phyloP scores from a whole-genome alignment of 805 yeast genomes.

The Candida palmyrensis region DNA sequence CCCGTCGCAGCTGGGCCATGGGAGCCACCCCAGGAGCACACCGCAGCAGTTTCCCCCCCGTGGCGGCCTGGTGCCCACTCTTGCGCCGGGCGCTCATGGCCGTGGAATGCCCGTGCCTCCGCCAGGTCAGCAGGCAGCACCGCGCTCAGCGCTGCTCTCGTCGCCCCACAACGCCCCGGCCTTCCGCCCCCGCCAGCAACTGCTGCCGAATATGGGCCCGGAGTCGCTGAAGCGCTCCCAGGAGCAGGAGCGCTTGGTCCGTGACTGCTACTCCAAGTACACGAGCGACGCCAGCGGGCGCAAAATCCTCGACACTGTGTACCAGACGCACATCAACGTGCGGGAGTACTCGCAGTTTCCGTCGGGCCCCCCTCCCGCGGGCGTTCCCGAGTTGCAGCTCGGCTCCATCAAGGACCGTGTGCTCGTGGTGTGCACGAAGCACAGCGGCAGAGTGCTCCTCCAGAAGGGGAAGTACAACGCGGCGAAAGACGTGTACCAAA shows the following conservation, averaged over 20 bases:
- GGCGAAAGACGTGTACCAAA: conserved; percentile 66
- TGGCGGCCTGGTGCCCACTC: no score
- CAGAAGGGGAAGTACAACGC: conserved; percentile 84
- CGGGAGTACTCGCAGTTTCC: conserved; percentile 73
- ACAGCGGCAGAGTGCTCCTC: conserved; percentile 61
- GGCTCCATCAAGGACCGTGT: conserved; percentile 53
- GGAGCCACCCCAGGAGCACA: no score
- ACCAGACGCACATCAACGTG: conserved; percentile 71
- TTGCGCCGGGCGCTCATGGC: no score
- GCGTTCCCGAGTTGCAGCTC: conserved; percentile 33
- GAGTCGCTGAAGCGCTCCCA: no score
- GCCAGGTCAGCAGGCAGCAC: conserved; percentile 1
- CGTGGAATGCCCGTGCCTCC: conserved; percentile 1
- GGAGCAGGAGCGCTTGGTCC: conserved; percentile 27
- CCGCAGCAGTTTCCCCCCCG: no score
- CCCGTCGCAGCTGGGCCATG: no score
- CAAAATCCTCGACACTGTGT: conserved; percentile 31
- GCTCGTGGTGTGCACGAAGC: conserved; percentile 55
- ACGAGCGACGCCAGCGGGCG: conserved; percentile 18
- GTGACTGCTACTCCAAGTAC: conserved; percentile 34
- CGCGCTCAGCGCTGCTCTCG: conserved; percentile 5
- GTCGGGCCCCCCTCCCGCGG: conserved; percentile 59
- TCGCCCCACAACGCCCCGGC: conserved; percentile 3
- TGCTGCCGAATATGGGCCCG: conserved; percentile 3
- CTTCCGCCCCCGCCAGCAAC: conserved; percentile 2